Evolutionary conservation across 116 monocot species (phyloP), one percentile per base, ranked within the genome.

Genomic region (Cymodocea nodosa): DNA sequence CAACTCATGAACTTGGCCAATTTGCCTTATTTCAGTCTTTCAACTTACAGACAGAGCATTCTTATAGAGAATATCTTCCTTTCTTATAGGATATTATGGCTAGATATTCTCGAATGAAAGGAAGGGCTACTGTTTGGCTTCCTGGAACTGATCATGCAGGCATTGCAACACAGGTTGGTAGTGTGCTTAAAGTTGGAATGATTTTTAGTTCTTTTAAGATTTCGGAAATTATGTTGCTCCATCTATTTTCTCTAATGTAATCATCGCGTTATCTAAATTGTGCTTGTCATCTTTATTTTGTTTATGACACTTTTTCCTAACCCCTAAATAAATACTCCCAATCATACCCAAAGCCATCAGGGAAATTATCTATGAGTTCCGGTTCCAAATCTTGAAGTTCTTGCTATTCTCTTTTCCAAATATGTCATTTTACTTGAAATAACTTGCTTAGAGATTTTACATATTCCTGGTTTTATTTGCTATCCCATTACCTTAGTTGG

Each of bases 111-210:
- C 90, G 97, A 10, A 97, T 97, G 97, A 97, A 82, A 71, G 97
- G 97, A 65, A 79, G 88, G 52, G 80, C 91, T 68, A 78, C 97
- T 15, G 91, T 97, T 64, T 97, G 97, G 97, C 63, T 97, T 74
- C 97, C 97, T 50, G 97, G 97, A 52, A 91, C 91, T 50, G 97
- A 97, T 76, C 97, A 97, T 75, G 97, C 97, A 77, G 97, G 97
- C 60, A 97, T 97, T 75, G 97, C 97, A 56, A 97, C 91, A 63
- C 91, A 97, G 97, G 97, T 94, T 57, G 5, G 37, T 60, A 20
- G 11, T 11, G 16, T 34, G 5, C 35, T 34, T 15, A 44, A 6
- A 12, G 44, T 44, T 44, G 44, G 7, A 44, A 44, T 44, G 12
- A 8, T 15, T 15, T 20, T 10, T 20, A 60, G 16, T 30, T 34